These are phyloP conservation scores for Debaryomycetaceae sp. DNA, from an alignment of 1,139 yeast species.

Conservation along the genomic window DNA sequence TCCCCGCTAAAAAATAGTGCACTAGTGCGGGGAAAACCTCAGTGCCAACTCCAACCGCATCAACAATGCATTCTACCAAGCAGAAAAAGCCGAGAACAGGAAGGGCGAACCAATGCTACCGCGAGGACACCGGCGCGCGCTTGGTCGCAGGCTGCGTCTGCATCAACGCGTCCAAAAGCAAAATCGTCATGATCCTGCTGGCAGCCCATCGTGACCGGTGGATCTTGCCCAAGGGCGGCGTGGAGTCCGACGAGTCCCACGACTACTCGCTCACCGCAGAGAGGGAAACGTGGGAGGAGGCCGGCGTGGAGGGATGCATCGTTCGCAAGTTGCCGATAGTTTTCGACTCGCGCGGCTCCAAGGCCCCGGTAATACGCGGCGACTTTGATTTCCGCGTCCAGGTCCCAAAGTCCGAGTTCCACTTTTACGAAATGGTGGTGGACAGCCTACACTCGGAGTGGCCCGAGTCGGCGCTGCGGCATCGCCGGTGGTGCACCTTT, in stretches of 20 bases:
- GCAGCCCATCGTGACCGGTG: slow-evolving; percentile 55
- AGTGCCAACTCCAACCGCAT: too few relatives aligned
- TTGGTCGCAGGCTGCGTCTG: slow-evolving; percentile 88
- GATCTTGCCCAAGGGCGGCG: slow-evolving; percentile 95
- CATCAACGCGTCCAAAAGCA: slow-evolving; percentile 41
- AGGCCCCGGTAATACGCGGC: slow-evolving; percentile 39
- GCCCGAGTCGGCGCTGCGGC: slow-evolving; percentile 62
- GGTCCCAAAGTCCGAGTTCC: slow-evolving; percentile 69
- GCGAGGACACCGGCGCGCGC: slow-evolving; percentile 57
- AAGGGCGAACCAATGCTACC: slow-evolving; percentile 30
- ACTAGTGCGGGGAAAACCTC: too few relatives aligned
- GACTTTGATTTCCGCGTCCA: slow-evolving; percentile 28
- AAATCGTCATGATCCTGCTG: slow-evolving; percentile 71
- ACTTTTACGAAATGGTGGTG: slow-evolving; percentile 68
- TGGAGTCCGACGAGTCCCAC: slow-evolving; percentile 73
- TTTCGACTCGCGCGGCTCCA: slow-evolving; percentile 57
- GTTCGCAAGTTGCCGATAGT: slow-evolving; percentile 48
- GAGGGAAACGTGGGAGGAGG: slow-evolving; percentile 97
- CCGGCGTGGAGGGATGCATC: slow-evolving; percentile 70
- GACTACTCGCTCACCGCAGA: slow-evolving; percentile 47
- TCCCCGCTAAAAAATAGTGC: too few relatives aligned
- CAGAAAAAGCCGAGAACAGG: slow-evolving; percentile 24
- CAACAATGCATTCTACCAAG: too few relatives aligned
- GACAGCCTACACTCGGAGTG: slow-evolving; percentile 46
- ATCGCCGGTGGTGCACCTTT: slow-evolving; percentile 67